These are phyloP conservation scores for Giardia duodenalis DNA, from an alignment of 208 protist species.

Conservation along the genomic window DNA sequence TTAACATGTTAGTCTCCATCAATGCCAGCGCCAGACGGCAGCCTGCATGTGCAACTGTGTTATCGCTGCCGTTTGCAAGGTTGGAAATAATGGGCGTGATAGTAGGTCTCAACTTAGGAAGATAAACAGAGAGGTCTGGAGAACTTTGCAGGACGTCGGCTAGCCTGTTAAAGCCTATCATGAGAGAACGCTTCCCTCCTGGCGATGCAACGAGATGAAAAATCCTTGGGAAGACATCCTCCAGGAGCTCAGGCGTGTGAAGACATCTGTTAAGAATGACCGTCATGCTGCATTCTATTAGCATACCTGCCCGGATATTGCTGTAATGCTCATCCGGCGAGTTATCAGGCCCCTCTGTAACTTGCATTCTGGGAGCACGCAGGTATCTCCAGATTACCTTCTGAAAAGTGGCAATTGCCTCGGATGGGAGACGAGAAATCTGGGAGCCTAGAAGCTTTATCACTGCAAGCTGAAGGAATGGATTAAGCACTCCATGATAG, in stretches of 20 bases:
- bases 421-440: not conserved
- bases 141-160: not conserved
- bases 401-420: not conserved
- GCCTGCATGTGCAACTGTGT: not conserved
- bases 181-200: not conserved
- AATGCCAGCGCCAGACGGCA: not conserved
- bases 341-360: no score
- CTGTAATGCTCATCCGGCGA: conserved; percentile 1
- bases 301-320: not conserved
- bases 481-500: not conserved
- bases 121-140: not conserved
- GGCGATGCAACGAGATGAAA: not conserved
- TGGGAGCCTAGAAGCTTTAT: not conserved
- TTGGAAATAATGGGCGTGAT: not conserved
- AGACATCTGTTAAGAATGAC: not conserved
- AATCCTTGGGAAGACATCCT: not conserved
- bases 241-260: not conserved
- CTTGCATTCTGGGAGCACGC: not conserved
- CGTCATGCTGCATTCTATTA: not conserved
- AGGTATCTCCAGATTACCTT: not conserved
- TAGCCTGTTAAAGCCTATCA: not conserved
- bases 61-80: not conserved
- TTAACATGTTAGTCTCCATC: not conserved
- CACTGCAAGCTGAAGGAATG: not conserved
- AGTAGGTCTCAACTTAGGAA: not conserved